phyloP scores from a whole-genome alignment of 352 stramenopile genomes.

The Phytophthora ohioensis region DNA sequence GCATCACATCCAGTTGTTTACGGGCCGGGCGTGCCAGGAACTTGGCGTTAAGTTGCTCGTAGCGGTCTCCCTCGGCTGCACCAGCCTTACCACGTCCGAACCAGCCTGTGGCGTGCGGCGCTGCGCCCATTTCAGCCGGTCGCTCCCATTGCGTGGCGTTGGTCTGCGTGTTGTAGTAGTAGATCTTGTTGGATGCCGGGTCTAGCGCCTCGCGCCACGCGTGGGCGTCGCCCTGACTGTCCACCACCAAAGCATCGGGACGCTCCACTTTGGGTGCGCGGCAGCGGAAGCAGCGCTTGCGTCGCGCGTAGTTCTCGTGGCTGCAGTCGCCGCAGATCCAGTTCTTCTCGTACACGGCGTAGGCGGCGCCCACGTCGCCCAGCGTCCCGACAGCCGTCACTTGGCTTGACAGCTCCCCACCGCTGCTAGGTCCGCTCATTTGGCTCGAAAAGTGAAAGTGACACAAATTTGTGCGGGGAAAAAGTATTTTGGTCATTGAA shows the following conservation, averaged over 20 bases:
- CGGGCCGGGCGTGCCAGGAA: conserved; percentile 87
- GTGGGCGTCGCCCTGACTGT: conserved; percentile 60
- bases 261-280: conserved; percentile 74
- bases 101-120: conserved; percentile 92
- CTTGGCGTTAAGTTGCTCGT: conserved; percentile 86
- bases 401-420: conserved; percentile 54
- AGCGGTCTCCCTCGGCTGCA: conserved; percentile 68
- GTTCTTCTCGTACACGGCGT: conserved; percentile 92
- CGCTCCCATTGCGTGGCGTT: conserved; percentile 91
- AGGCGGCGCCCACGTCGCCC: conserved; percentile 84
- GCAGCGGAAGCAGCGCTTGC: conserved; percentile 83
- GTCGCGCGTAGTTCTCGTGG: conserved; percentile 88
- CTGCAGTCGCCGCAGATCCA: conserved; percentile 88
- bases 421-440: conserved; percentile 15
- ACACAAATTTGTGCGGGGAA: not conserved
- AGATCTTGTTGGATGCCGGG: conserved; percentile 89
- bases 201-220: conserved; percentile 93
- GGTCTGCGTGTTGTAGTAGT: conserved; percentile 94
- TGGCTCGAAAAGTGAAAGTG: not conserved
- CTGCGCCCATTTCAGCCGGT: conserved; percentile 90
- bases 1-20: conserved; percentile 93
- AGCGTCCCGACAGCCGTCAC: conserved; percentile 83
- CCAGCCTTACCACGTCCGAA: conserved; percentile 92
- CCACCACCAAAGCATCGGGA: conserved; percentile 65
- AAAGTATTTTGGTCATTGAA: conserved; percentile 23